Evolutionary conservation across 2,329 filamentous ascomycete genomes (phyloP), one percentile per base, ranked within the genome.

Genomic region (Hypoxylon sp.): DNA sequence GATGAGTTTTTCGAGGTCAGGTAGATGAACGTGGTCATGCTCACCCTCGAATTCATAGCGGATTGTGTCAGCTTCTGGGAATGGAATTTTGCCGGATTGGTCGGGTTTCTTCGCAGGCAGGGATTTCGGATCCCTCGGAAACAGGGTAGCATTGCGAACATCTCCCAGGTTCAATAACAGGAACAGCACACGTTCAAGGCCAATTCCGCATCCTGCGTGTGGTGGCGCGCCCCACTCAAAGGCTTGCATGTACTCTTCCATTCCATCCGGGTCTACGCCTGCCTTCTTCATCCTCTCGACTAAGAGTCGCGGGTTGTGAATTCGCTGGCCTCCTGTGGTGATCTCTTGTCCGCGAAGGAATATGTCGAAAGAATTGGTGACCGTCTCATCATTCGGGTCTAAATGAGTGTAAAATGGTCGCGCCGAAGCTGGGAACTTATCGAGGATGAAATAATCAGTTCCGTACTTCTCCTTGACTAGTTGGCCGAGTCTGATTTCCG

Each of bases 281-380:
- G 88, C 86, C 52, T 87, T 87, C 66, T 86, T 85, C 92, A 98
- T 94, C 76, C 91, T 92, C 74, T 91, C 86, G 48, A 91, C 87
- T n/a, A 98, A 84, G 77, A 92, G 87, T 3, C 85, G 82, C 0
- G 92, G 87, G 69, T 96, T 90, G 78, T 98, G 92, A 70, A 98
- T 97, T 87, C 94, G 94, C 80, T 98, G 94, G 6, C 94, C 94
- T 74, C 94, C 94, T 0, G 93, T 95, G 50, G 95, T 90, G 63
- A 98, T 96, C 79, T 98, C 94, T 77, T 98, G 94, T 0, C 94
- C 94, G 31, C 94, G 91, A 47, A 97, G 87, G 82, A 98, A 98
- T 64, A 98, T 97, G 78, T 98, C 94, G 75, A 97, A 98, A 0
- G 94, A 97, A 78, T 97, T 97, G 55, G 94, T 98, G 78, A 90